These are phyloP conservation scores for Pythium rhizo-oryzae DNA, from an alignment of 352 stramenopile genomes.

Conservation along the genomic window DNA sequence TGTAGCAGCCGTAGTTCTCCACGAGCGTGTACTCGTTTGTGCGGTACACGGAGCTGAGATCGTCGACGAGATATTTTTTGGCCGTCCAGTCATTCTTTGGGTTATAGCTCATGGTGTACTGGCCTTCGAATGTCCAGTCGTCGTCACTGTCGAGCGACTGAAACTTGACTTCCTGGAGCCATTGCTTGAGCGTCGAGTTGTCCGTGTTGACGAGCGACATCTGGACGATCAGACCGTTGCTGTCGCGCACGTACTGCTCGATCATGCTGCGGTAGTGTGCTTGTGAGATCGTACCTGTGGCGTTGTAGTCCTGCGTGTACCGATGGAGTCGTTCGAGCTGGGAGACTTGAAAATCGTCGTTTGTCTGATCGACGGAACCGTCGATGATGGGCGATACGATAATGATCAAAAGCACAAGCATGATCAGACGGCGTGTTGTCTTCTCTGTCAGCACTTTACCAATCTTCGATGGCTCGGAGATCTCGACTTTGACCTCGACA, in stretches of 20 bases:
- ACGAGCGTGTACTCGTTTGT: slow-evolving; percentile 61
- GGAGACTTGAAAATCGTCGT: slow-evolving; percentile 77
- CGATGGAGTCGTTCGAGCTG: slow-evolving; percentile 83
- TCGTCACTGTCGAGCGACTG: slow-evolving; percentile 48
- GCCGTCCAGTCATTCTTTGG: slow-evolving; percentile 77
- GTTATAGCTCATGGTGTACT: slow-evolving; percentile 51
- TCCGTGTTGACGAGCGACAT: slow-evolving; percentile 64
- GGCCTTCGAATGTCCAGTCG: slow-evolving; percentile 47
- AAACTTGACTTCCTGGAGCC: slow-evolving; percentile 65
- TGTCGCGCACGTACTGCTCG: slow-evolving; percentile 75
- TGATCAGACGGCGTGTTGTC: slow-evolving; percentile 92
- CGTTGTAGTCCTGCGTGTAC: slow-evolving; percentile 85
- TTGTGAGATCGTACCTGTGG: slow-evolving; percentile 51
- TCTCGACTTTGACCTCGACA: slow-evolving; percentile 58
- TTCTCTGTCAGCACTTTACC: slow-evolving; percentile 95
- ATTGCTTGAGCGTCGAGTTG: slow-evolving; percentile 41
- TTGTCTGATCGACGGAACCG: slow-evolving; percentile 61
- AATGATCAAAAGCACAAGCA: slow-evolving; percentile 90
- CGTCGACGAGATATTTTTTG: slow-evolving; percentile 43
- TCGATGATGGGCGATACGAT: slow-evolving; percentile 87
- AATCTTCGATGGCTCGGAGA: slow-evolving; percentile 92
- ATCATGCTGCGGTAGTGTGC: slow-evolving; percentile 56
- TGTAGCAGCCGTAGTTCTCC: slow-evolving; percentile 72
- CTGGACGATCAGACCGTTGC: slow-evolving; percentile 64
- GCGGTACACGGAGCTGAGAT: slow-evolving; percentile 47